Evolutionary conservation across 805 yeast species (phyloP).

Genomic region (Ascoidea asiatica): DNA sequence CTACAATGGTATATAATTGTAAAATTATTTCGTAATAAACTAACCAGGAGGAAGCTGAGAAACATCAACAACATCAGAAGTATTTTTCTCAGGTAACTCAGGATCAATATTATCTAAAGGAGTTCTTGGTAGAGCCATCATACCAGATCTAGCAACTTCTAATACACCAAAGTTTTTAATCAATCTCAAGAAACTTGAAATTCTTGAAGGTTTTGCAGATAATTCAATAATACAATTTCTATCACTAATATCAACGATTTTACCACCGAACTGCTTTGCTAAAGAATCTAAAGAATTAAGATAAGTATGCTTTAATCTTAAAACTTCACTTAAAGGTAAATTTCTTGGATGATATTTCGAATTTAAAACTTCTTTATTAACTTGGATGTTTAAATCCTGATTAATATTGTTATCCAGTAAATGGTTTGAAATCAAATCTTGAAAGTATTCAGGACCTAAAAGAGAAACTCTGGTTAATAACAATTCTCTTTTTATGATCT

Average conservation of each 20-base stretch:
- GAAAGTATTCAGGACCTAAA: slow-evolving; percentile 96
- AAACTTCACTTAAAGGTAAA: slow-evolving; percentile 79
- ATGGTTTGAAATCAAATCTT: slow-evolving; percentile 83
- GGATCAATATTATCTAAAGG: slow-evolving; percentile 47
- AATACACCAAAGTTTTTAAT: slow-evolving; percentile 92
- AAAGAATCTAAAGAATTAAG: slow-evolving; percentile 72
- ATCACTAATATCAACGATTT: slow-evolving; percentile 81
- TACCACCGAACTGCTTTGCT: slow-evolving; percentile 84
- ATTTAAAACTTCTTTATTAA: slow-evolving; percentile 15
- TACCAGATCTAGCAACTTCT: slow-evolving; percentile 94
- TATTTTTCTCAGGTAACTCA: slow-evolving; percentile 29
- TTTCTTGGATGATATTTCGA: slow-evolving; percentile 75
- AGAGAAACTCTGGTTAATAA: slow-evolving; percentile 84
- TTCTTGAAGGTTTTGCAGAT: slow-evolving; percentile 84
- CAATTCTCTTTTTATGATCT: slow-evolving; percentile 84
- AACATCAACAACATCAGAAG: slow-evolving; percentile 64
- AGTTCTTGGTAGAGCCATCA: slow-evolving; percentile 97
- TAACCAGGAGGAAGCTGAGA: slow-evolving; percentile 94
- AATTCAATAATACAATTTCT: slow-evolving; percentile 90
- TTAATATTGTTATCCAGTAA: slow-evolving; percentile 18
- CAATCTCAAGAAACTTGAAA: slow-evolving; percentile 74
- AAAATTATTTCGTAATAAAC: slow-evolving; percentile 4
- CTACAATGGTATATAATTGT: neutral
- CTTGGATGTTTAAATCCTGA: slow-evolving; percentile 11
- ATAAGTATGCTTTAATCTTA: slow-evolving; percentile 88